A percentile compares a stretch with the other conserved stretches of the same genome.
phyloP scores from a whole-genome alignment of 495 filamentous ascomycete species.

The Penicillium crystallinum region DNA sequence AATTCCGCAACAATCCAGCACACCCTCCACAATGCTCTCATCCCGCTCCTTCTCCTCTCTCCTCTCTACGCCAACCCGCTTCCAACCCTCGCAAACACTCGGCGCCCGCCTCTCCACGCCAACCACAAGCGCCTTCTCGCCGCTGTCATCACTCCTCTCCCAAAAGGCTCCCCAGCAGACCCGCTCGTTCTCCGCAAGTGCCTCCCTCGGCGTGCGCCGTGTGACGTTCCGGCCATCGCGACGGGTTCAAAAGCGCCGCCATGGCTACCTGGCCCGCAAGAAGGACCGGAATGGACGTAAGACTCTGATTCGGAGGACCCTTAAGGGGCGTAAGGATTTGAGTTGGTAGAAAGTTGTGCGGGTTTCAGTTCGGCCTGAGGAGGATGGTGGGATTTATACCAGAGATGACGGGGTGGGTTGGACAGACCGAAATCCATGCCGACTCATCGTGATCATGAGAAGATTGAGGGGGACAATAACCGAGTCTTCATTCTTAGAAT shows the following conservation, averaged over 20 bases:
- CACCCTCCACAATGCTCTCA: slow-evolving; percentile 11
- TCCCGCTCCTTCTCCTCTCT: slow-evolving; percentile 25
- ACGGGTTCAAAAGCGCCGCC: slow-evolving; percentile 63
- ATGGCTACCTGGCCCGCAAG: slow-evolving; percentile 61
- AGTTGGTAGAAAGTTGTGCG: slow-evolving; percentile 41
- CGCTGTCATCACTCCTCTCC: slow-evolving; percentile 21
- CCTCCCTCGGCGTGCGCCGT: slow-evolving; percentile 48
- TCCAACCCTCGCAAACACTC: slow-evolving; percentile 23
- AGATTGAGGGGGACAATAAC: not conserved
- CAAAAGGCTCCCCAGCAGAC: slow-evolving; percentile 22
- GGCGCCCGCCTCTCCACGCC: slow-evolving; percentile 14
- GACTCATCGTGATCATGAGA: not conserved
- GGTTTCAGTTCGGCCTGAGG: not conserved
- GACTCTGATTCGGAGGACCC: slow-evolving; percentile 51
- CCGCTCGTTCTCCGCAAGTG: slow-evolving; percentile 40
- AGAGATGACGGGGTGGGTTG: not conserved
- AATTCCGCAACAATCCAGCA: slow-evolving; percentile 15
- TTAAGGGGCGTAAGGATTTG: slow-evolving; percentile 57
- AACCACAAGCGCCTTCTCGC: slow-evolving; percentile 17
- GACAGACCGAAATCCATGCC: not conserved
- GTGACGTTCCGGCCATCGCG: slow-evolving; percentile 63
- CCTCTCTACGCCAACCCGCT: slow-evolving; percentile 27
- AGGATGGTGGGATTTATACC: not conserved
- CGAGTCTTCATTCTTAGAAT: not conserved
- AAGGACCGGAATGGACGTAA: slow-evolving; percentile 51